Conservation (phyloP, 768 basidiomycete genomes). For the Pleurotus citrinopileatus region DNA sequence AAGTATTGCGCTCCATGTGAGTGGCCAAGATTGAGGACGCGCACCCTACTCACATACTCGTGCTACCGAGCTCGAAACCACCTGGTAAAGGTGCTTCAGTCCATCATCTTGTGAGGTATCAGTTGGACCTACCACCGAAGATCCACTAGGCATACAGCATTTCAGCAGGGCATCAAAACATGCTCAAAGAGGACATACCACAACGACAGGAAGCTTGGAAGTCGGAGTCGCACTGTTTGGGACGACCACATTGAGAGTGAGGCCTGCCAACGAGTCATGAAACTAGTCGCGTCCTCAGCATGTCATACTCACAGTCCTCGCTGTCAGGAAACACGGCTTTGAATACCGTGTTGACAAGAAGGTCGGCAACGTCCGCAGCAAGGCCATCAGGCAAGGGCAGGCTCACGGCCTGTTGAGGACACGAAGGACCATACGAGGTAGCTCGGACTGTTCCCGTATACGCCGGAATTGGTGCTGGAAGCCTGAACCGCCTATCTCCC, state of each 20-base stretch:
- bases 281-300: background rate
- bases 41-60: constrained; percentile 12
- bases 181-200: constrained; percentile 22
- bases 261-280: constrained; percentile 18
- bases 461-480: constrained; percentile 34
- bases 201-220: constrained; percentile 39
- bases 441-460: constrained; percentile 37
- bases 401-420: constrained; percentile 39
- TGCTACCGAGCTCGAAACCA: constrained; percentile 20
- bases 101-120: background rate
- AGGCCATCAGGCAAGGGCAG: constrained; percentile 28
- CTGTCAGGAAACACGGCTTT: constrained; percentile 25
- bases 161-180: background rate
- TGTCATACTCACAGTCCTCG: constrained; percentile 40
- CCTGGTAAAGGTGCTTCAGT: background rate
- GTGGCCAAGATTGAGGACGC: background rate
- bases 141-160: constrained; percentile 7
- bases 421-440: constrained; percentile 41
- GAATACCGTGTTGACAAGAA: constrained; percentile 24
- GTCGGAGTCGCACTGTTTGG: constrained; percentile 28
- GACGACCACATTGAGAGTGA: constrained; percentile 41
- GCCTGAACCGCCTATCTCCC: constrained; percentile 39
- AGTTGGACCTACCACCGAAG: background rate
- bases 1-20: background rate
- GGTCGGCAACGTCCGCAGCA: constrained; percentile 24